These are phyloP conservation scores for Spathaspora girioi DNA, from an alignment of 805 yeast genomes.

Conservation along the genomic window DNA sequence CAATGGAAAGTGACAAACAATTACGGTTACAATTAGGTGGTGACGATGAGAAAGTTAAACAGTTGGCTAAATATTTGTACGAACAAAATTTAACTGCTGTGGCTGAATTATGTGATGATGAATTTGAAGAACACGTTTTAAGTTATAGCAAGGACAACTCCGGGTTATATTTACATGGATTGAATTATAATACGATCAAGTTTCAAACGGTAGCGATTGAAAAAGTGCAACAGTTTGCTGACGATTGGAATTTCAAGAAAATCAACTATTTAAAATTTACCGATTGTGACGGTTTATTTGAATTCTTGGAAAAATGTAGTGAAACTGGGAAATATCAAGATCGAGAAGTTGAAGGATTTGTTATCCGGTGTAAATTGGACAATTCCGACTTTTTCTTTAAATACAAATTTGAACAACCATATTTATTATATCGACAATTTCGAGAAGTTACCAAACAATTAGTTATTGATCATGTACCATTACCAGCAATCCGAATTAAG, in stretches of 20 bases:
- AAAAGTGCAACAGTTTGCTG: constrained; percentile 58
- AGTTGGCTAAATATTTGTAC: constrained; percentile 56
- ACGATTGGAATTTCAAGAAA: constrained; percentile 64
- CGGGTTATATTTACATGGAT: constrained; percentile 88
- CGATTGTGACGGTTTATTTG: constrained; percentile 38
- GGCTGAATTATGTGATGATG: constrained; percentile 89
- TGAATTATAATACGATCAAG: constrained; percentile 61
- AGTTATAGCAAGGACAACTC: constrained; percentile 63
- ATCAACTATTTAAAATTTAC: constrained; percentile 45
- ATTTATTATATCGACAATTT: constrained; percentile 83
- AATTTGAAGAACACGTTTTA: constrained; percentile 89
- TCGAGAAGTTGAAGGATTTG: constrained; percentile 89
- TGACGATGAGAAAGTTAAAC: constrained; percentile 23
- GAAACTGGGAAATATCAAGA: constrained; percentile 68
- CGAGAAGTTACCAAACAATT: constrained; percentile 77
- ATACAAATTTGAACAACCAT: constrained; percentile 93
- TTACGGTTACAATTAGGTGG: constrained; percentile 50
- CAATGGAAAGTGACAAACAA: constrained; percentile 62
- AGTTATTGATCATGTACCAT: constrained; percentile 31
- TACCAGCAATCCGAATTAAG: constrained; percentile 29
- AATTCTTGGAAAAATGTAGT: constrained; percentile 53
- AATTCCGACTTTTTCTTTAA: constrained; percentile 72
- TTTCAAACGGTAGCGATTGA: constrained; percentile 67
- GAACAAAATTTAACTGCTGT: constrained; percentile 70
- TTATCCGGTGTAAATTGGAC: constrained; percentile 58